Evolutionary conservation across 129 eudicot species (phyloP), one percentile per base, ranked within the genome.

Genomic region (Artemisia tridentata): DNA sequence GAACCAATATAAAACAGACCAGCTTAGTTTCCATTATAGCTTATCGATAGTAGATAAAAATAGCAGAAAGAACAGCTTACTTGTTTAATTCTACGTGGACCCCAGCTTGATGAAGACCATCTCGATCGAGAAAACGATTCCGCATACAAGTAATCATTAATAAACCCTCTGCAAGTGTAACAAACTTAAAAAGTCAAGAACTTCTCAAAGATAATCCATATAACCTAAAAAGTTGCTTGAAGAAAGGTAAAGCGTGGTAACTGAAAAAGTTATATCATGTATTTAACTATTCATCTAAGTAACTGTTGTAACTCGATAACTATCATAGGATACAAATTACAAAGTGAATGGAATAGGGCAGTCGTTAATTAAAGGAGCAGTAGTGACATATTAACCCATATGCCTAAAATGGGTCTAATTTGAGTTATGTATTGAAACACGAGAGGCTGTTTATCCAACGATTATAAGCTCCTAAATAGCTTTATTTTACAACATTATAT

Each of bases 41-140:
- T 27, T 52, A 58, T 27, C 61, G 18, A 15, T 13, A n/a, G 41
- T 67, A 43, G 25, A 78, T 53, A 63, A 17, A 21, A 38, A 55
- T 65, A 21, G 52, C 46, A 46, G 66, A 54, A 49, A 76, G 65
- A 68, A 51, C 25, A 48, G 55, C 82, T 86, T 85, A 92, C 96
- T 79, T 85, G 95, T 50, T 84, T 84, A 79, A 93, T 93, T 76
- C 96, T 86, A 70, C 75, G 81, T 67, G 98, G 97, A 56, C 98
- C 98, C 98, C 98, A 93, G 77, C 85, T 87, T 71, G 86, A 85
- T 66, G 96, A 89, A 75, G 90, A 75, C 91, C 91, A 93, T 88
- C 95, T 81, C 45, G 98, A 93, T 29, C 87, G 92, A 63, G 92
- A 79, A 79, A 61, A 93, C 20, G 95, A 67, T 75, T 93, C 98